Evolutionary conservation across 108 stramenopile genomes (phyloP), one percentile per base, ranked within the genome.

Genomic region (Nitzschia sp.): DNA sequence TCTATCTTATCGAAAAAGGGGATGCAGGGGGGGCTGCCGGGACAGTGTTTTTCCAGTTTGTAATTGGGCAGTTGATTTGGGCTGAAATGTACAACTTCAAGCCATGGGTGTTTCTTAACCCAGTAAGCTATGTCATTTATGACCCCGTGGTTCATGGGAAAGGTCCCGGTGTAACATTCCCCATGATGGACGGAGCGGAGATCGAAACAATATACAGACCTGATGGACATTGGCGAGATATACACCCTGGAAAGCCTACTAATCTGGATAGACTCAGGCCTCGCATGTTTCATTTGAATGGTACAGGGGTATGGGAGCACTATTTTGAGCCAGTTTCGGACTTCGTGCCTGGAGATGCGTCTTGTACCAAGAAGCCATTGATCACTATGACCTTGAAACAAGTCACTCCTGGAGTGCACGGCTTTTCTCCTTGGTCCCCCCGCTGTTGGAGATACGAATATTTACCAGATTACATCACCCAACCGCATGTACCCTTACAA

Each of bases 271-370:
- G 25, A 12, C 39, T 71, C 22, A 19, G 12, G 29, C 65, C 60
- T 19, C 53, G 59, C 25, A 60, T 20, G 11, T 70, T 68, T 41
- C 57, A 63, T 17, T 78, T 78, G 51, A 61, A 70, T 14, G 77
- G 77, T 3, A 65, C 62, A 10, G 83, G 83, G 34, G 80, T 81
- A 0, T 85, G 83, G 83, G 70, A 80, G 22, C 65, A 80, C 56
- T 85, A 85, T 69, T 85, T 85, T 78, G 83, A 78, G 41, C 83
- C 83, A 1, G 64, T 85, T 7, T 78, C 76, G 9, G 83, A 85
- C 57, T 85, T 80, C 63, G 65, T 71, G 7, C 83, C 83, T 10
- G 77, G 80, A n/a, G 80, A 81, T 57, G 48, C 15, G 19, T 83
- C 83, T 6, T 83, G 83, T 65, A 42, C 43, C 19, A 53, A 69